Conservation (phyloP, 148 eudicot species). For the Silene uniflora region DNA sequence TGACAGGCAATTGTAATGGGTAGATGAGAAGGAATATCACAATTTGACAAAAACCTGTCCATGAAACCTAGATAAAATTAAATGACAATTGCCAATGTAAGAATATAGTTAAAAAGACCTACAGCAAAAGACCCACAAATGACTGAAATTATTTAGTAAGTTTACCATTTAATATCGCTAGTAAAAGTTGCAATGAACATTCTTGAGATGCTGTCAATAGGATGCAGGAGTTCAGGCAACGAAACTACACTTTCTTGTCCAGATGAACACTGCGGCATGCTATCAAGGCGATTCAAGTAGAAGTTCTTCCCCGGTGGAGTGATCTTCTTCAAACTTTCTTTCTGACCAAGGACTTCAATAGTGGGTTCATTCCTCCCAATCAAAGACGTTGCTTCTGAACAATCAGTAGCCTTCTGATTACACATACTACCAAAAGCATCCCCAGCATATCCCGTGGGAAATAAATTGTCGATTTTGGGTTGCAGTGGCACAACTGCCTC, state of each 20-base stretch:
- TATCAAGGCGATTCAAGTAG: conserved; percentile 59
- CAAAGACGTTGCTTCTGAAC: conserved; percentile 8
- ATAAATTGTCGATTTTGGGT: conserved; percentile 15
- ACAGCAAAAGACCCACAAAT: conserved; percentile 1
- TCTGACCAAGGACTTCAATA: conserved; percentile 16
- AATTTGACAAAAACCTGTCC: conserved; percentile 76
- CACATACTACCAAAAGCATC: conserved; percentile 14
- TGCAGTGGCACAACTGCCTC: conserved; percentile 24
- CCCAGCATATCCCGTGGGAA: conserved; percentile 11
- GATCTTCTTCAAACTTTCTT: conserved; percentile 24
- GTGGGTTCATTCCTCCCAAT: conserved; percentile 14
- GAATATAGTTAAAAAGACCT: neutral
- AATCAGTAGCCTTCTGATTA: conserved; percentile 3
- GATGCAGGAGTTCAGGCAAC: conserved; percentile 73
- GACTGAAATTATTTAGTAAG: conserved; percentile 1
- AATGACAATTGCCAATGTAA: neutral
- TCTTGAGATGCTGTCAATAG: conserved; percentile 54
- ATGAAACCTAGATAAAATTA: conserved; percentile 11
- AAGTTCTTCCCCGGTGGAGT: conserved; percentile 70
- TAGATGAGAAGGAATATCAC: conserved; percentile 67
- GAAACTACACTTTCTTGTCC: conserved; percentile 45
- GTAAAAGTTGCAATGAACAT: conserved; percentile 89
- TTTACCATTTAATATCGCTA: conserved; percentile 70
- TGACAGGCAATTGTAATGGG: conserved; percentile 87
- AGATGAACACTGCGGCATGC: conserved; percentile 35